Base-by-base conservation (phyloP, 768 basidiomycete genomes). In the Naematelia aurantialba region DNA sequence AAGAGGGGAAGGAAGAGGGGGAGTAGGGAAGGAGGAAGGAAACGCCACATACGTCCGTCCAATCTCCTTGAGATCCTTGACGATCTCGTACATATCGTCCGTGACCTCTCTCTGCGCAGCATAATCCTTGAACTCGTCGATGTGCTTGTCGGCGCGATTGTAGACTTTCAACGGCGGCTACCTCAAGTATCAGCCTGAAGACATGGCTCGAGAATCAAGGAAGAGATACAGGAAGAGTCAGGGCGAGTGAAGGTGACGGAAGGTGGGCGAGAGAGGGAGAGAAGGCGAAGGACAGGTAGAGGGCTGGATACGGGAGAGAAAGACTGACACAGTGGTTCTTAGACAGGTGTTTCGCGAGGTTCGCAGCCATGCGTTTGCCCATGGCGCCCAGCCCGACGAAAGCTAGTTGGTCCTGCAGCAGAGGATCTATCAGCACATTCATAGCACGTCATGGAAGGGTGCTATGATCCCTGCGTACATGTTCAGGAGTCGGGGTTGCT, bases 301-400 rank as follows among this genome's bases (percentile, higher is more conserved):
- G n/a, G 19, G 26, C 26, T 5, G 39, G 17, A 49, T 17, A 34
- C 17, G 26, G 29, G 22, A 4, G 4, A 30, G 1, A 27, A 17
- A 26, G 21, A 22, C 60, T 55, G 19, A 66, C 64, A 34, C 27
- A 13, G 34, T 30, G 34, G 21, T 45, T 26, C 34, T 59, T 52
- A 17, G 45, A 39, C 5, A 59, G 52, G 63, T 82, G 79, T 45
- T 78, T 83, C 30, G 88, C 88, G 30, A 94, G 81, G 75, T 93
- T 94, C 34, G 82, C 81, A 4, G 87, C 87, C 87, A 92, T 91
- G 19, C 80, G 75, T 67, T 81, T 83, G 10, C 88, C 89, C 84
- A 90, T 88, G 21, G 68, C 73, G 1, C 78, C 79, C 5, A 80
- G 64, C 25, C 79, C 79, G 51, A 78, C 72, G 70, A 81, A 82